phyloP scores from a whole-genome alignment of 805 yeast species.

The Pichia ethanolica region DNA sequence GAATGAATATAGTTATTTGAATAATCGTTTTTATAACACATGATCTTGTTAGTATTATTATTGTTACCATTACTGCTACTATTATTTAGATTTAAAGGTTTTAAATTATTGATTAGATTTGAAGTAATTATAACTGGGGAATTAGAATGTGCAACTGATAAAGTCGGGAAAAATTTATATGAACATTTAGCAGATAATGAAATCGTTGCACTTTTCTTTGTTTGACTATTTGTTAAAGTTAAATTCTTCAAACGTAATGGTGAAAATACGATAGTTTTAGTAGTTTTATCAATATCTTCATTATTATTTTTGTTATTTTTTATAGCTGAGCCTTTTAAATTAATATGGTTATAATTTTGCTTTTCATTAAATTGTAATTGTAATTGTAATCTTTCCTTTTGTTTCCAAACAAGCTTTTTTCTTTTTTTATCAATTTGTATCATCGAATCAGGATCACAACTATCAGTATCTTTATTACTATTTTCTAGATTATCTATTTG shows the following conservation, averaged over 20 bases:
- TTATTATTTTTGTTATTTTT: neutral
- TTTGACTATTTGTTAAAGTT: neutral
- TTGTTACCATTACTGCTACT: neutral
- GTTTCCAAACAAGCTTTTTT: constrained; percentile 6
- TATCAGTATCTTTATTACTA: too few species aligned
- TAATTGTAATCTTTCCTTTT: constrained; percentile 1
- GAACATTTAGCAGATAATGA: constrained; percentile 1
- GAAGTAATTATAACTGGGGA: constrained; percentile 2
- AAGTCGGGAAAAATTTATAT: neutral
- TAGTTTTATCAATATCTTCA: too few species aligned
- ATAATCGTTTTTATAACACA: constrained; percentile 56
- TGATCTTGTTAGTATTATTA: neutral
- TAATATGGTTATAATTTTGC: neutral
- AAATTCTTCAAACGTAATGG: constrained; percentile 2
- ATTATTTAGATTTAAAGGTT: neutral
- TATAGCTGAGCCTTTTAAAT: neutral
- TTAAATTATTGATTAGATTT: too few species aligned
- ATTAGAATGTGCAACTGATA: neutral
- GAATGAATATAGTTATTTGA: constrained; percentile 61
- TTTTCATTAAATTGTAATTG: constrained; percentile 1
- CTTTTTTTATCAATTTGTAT: neutral
- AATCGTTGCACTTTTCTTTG: neutral
- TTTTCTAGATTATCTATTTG: neutral
- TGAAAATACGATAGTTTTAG: too few species aligned
- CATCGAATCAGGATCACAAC: too few species aligned